Percentiles rank a stretch among this genome's conserved stretches.
Evolutionary conservation across 1,284 basidiomycete genomes (phyloP).

Genomic region (Trichosporon inkin): DNA sequence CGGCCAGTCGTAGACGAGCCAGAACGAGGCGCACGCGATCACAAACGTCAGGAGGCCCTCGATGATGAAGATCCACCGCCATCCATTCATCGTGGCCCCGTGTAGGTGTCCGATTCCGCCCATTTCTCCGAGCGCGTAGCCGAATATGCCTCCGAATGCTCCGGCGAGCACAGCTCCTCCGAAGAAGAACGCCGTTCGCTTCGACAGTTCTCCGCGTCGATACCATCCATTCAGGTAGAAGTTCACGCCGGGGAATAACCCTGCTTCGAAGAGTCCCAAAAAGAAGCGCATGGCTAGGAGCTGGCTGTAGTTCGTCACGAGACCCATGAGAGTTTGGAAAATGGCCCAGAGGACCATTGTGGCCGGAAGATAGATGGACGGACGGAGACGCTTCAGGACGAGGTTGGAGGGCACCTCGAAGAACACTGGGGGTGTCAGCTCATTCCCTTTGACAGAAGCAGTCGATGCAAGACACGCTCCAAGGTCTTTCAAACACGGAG

Average conservation of each 20-base stretch:
- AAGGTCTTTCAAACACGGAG: too few species aligned
- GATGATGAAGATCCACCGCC: conserved; percentile 54
- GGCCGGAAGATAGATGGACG: conserved; percentile 48
- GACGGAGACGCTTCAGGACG: conserved; percentile 50
- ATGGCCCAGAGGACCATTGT: conserved; percentile 45
- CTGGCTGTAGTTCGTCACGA: conserved; percentile 48
- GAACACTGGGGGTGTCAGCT: conserved; percentile 28
- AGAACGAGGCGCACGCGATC: conserved; percentile 43
- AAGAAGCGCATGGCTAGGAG: conserved; percentile 49
- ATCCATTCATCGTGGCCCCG: conserved; percentile 44
- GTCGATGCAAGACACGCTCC: conserved; percentile 26
- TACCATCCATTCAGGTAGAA: conserved; percentile 53
- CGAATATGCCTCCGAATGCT: conserved; percentile 50
- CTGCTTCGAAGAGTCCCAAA: conserved; percentile 48
- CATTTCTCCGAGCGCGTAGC: conserved; percentile 28
- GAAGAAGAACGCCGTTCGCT: conserved; percentile 52
- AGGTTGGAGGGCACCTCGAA: conserved; percentile 53
- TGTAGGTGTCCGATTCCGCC: conserved; percentile 41
- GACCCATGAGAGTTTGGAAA: conserved; percentile 50
- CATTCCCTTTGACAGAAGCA: too few species aligned
- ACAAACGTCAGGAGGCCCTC: conserved; percentile 51
- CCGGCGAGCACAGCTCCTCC: conserved; percentile 52
- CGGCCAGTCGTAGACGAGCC: conserved; percentile 52
- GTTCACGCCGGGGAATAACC: conserved; percentile 49
- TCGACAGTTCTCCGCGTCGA: conserved; percentile 45